Percentiles rank a stretch among this genome's conserved stretches.
phyloP scores from a whole-genome alignment of 306 rosid species.

The Arachis stenosperma region DNA sequence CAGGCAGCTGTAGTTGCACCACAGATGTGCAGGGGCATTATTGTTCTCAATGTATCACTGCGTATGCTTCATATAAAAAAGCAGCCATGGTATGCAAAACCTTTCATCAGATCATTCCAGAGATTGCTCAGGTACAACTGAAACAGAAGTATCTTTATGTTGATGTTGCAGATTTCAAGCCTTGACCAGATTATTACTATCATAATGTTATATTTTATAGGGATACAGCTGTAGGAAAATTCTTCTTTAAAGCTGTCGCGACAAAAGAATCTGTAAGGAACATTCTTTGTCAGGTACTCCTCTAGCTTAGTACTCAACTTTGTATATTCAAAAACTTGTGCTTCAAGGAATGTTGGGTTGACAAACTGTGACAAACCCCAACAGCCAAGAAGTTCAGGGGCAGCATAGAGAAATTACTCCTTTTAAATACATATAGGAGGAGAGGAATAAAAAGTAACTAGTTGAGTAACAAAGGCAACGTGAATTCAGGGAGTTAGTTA shows the following conservation, averaged over 20 bases:
- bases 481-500: no score
- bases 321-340: conserved; percentile 21
- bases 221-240: conserved; percentile 75
- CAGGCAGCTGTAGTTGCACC: conserved; percentile 84
- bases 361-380: not conserved
- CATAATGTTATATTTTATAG: conserved; percentile 52
- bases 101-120: conserved; percentile 84
- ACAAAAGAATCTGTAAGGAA: conserved; percentile 79
- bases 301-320: conserved; percentile 2
- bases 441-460: no score
- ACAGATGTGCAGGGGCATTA: conserved; percentile 69
- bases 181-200: conserved; percentile 24
- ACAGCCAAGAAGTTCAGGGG: no score
- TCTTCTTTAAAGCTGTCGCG: conserved; percentile 68
- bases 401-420: no score
- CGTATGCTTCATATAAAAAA: conserved; percentile 94
- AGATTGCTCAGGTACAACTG: conserved; percentile 72
- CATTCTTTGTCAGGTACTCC: conserved; percentile 85
- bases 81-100: conserved; percentile 94
- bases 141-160: conserved; percentile 31
- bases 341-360: conserved; percentile 9
- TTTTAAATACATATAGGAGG: no score
- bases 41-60: conserved; percentile 81
- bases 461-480: no score
- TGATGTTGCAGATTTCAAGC: conserved; percentile 29